phyloP scores from a whole-genome alignment of 1,284 basidiomycete genomes.

The Ceratobasidium sp. region DNA sequence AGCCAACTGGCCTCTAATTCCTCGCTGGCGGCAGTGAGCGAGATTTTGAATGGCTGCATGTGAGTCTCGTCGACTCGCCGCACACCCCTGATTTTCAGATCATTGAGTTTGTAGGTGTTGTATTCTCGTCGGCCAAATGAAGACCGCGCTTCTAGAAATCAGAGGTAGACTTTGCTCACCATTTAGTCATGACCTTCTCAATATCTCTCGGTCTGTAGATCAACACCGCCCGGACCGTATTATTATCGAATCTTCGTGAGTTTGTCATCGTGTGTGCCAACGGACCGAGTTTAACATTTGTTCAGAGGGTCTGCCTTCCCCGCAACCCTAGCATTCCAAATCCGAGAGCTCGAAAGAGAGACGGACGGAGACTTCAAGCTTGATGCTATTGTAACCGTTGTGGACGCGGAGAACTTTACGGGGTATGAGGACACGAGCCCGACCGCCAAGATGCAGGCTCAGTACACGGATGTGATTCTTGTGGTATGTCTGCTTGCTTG shows the following conservation, averaged over 20 bases:
- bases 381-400: conserved; percentile 87
- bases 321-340: conserved; percentile 89
- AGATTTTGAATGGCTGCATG: conserved; percentile 94
- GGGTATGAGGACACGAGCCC: conserved; percentile 90
- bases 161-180: conserved; percentile 58
- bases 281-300: background rate
- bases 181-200: background rate
- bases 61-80: conserved; percentile 51
- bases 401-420: conserved; percentile 87
- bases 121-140: conserved; percentile 90
- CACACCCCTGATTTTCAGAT: background rate
- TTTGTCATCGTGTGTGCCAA: conserved; percentile 40
- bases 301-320: conserved; percentile 84
- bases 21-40: conserved; percentile 81
- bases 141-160: conserved; percentile 86
- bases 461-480: conserved; percentile 87
- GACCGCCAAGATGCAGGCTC: conserved; percentile 91
- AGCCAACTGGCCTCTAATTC: conserved; percentile 86
- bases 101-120: conserved; percentile 68
- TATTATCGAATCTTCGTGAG: conserved; percentile 90
- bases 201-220: conserved; percentile 57
- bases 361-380: conserved; percentile 78
- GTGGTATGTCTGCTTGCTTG: conserved; percentile 61
- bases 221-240: conserved; percentile 85
- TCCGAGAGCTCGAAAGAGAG: conserved; percentile 82